These are phyloP conservation scores for Calonectria leucothoes DNA, from an alignment of 2,329 filamentous ascomycete species.

Conservation along the genomic window DNA sequence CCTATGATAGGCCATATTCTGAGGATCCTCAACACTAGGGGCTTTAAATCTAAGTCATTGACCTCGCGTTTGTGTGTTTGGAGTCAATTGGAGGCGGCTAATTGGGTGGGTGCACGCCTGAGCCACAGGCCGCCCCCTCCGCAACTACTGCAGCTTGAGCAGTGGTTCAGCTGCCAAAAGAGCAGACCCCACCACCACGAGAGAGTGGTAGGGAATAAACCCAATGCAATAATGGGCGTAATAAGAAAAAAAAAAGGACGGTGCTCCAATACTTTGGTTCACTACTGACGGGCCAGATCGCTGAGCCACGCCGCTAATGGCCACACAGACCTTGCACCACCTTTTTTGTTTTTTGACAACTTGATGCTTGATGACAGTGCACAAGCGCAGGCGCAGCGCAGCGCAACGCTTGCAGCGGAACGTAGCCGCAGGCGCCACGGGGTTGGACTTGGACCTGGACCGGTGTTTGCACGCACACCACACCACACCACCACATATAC, in stretches of 20 bases:
- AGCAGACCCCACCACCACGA: neutral
- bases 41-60: neutral
- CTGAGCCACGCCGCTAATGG: conserved; percentile 19
- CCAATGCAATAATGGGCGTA: neutral
- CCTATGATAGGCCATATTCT: neutral
- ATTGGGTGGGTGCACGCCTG: neutral
- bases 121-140: conserved; percentile 10
- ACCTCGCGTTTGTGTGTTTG: neutral
- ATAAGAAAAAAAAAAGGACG: neutral
- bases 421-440: neutral
- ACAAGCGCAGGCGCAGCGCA: conserved; percentile 4
- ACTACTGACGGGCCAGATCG: conserved; percentile 12
- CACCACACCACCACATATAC: neutral
- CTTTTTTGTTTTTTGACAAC: neutral
- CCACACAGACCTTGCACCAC: conserved; percentile 32
- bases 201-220: neutral
- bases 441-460: neutral
- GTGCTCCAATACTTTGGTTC: conserved; percentile 9
- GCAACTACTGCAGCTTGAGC: conserved; percentile 14
- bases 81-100: neutral
- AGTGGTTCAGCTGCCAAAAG: conserved; percentile 31
- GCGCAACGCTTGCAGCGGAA: neutral
- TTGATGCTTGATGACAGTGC: neutral
- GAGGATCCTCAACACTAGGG: neutral
- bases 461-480: neutral